Evolutionary conservation across 2,329 filamentous ascomycete species (phyloP), one percentile per base, ranked within the genome.

Genomic region (Alternaria infectoria): DNA sequence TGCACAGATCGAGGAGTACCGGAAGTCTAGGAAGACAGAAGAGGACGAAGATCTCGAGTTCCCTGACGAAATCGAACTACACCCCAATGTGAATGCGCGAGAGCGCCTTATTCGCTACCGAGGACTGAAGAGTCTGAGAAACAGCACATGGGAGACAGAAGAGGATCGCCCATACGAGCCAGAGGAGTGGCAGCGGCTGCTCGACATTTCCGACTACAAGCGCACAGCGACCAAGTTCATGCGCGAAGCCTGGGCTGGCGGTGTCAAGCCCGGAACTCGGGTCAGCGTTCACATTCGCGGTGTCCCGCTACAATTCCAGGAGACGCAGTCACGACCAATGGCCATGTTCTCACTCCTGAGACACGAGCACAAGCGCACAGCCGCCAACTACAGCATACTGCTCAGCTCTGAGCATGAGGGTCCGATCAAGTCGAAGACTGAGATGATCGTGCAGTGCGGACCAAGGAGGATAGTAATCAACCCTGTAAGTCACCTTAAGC

Each of bases 1-100:
- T 3, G 86, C 90, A 71, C 90, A 96, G 76, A 86, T 99, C 44
- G 92, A 89, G 59, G 91, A 91, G 47, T 99, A 93, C 81, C 89
- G 96, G 43, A 86, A 88, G 55, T 89, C 89, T 67, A 93, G 93
- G 74, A 89, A 89, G 55, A 89, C 89, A 23, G 95, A 97, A 70
- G 93, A 89, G 5, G 88, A 94, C 54, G 94, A 98, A 13, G 96
- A 99, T 79, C 88, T 92, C 58, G 95, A 98, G 79, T 99, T 98
- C 80, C 96, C 96, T 0, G 96, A 99, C 69, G 96, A 99, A 80
- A 96, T 99, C 61, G 96, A 99, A 80, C 84, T 99, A 57, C 93
- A 92, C 69, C 96, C 96, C 0, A 88, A 95, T 57, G 93, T 96
- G 4, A 85, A 93, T 47, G 96, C 96, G 1, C 85, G 93, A 55